phyloP scores from a whole-genome alignment of 75 land plant species.

The Pseudotsuga menziesii region DNA sequence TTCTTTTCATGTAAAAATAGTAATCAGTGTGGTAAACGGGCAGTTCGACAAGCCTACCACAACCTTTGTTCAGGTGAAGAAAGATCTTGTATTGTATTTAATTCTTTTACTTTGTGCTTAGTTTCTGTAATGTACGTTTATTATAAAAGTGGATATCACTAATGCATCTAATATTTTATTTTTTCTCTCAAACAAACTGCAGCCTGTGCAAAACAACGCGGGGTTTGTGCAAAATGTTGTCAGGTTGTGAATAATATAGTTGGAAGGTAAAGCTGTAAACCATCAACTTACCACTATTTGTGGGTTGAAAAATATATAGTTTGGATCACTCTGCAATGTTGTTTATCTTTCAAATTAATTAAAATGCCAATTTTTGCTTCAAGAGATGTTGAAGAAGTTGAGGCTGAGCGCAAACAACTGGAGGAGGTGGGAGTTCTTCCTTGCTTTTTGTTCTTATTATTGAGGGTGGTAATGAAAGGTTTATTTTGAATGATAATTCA shows the following conservation, averaged over 20 bases:
- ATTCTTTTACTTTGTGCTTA: neutral
- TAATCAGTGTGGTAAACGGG: slow-evolving; percentile 63
- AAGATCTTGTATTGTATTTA: neutral
- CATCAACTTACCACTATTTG: neutral
- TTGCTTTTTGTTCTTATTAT: neutral
- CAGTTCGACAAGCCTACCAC: slow-evolving; percentile 86
- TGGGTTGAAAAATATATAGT: neutral
- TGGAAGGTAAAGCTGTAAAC: slow-evolving; percentile 48
- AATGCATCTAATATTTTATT: neutral
- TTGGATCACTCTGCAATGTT: neutral
- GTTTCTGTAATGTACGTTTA: neutral
- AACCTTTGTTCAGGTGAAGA: slow-evolving; percentile 62
- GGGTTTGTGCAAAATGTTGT: slow-evolving; percentile 84
- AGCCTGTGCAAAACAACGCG: slow-evolving; percentile 74
- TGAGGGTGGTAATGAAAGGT: neutral
- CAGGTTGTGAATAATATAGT: slow-evolving; percentile 50
- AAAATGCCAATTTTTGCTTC: neutral
- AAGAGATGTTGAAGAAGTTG: slow-evolving; percentile 53
- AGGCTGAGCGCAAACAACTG: slow-evolving; percentile 49
- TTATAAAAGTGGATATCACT: neutral
- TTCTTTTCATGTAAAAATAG: slow-evolving; percentile 26
- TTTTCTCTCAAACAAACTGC: slow-evolving; percentile 3
- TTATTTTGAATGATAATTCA: neutral
- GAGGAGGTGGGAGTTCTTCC: slow-evolving; percentile 36
- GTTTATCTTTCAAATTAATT: neutral